Evolutionary conservation across 306 rosid species (phyloP), one percentile per base, ranked within the genome.

Genomic region (Vicia faba): DNA sequence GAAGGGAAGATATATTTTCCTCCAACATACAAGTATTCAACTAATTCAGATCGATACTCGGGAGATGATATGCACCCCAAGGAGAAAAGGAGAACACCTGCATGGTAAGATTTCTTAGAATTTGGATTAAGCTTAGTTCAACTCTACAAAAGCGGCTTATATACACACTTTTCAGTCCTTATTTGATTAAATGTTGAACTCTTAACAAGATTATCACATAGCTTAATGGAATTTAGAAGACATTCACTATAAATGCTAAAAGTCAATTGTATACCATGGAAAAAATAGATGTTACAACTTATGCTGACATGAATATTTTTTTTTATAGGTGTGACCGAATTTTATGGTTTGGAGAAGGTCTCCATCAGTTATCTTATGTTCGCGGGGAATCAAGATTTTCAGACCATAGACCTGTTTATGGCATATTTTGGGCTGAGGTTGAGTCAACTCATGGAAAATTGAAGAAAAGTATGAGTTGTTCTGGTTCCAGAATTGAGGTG

Each of bases 1-100:
- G 99, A 95, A 82, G 99, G 99, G 74, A 95, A 84, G 83, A 95
- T 95, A 62, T 90, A 90, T 72, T 95, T 95, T 77, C 99, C 99
- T 35, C 99, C 99, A 61, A 95, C 99, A 7, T 95, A 95, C 83
- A 95, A 95, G 82, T 95, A 95, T 67, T 95, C 97, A 18, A 90
- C 97, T 31, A 95, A 95, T 77, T 95, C 99, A 40, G 99, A 95
- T 74, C 74, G 99, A 87, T 95, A 95, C 61, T 87, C 96, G 0
- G 99, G 99, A 56, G 99, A 84, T 71, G 96, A 89, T 43, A 85
- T 85, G 95, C 93, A 88, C 72, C 99, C 96, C 1, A 90, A 95
- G 74, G 96, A 95, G 78, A 95, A 95, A 81, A 91, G 95, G 29
- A 84, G 99, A 77, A 95, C 96, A 38, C 99, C 99, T 49, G 99